A percentile compares a stretch with the other conserved stretches of the same genome.
Conservation (phyloP, 2,329 filamentous ascomycete genomes). For the Escovopsis sp. region DNA sequence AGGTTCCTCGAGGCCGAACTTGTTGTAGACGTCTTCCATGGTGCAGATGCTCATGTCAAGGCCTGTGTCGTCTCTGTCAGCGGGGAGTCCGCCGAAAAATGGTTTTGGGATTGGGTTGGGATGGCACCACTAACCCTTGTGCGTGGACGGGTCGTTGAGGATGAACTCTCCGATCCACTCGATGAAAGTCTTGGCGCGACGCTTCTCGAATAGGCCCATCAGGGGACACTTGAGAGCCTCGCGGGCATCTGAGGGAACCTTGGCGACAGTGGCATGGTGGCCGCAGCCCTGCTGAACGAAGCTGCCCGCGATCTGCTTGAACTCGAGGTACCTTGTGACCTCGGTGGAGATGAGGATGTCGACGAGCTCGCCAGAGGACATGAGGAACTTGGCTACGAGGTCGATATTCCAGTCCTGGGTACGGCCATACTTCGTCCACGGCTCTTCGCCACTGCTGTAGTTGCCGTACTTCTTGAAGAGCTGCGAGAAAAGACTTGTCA, state of each 20-base stretch:
- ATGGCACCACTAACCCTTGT: conserved; percentile 54
- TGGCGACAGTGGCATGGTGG: conserved; percentile 81
- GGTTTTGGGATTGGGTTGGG: too few species aligned
- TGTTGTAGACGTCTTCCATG: conserved; percentile 98
- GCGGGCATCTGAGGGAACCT: conserved; percentile 83
- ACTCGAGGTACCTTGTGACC: conserved; percentile 75
- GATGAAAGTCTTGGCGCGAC: conserved; percentile 88
- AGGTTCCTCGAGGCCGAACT: conserved; percentile 77
- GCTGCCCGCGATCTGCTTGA: conserved; percentile 89
- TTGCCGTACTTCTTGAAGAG: conserved; percentile 96
- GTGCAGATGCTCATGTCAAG: conserved; percentile 64
- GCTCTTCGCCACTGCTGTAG: conserved; percentile 62
- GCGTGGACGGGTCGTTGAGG: conserved; percentile 62
- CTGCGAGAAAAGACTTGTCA: conserved; percentile 25
- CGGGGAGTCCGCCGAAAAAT: background rate
- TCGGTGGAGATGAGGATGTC: conserved; percentile 97
- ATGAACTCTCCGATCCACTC: conserved; percentile 90
- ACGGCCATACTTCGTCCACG: conserved; percentile 96
- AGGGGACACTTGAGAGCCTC: conserved; percentile 86
- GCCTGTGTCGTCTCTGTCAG: conserved; percentile 32
- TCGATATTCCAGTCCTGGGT: conserved; percentile 99
- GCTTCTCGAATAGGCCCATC: conserved; percentile 97
- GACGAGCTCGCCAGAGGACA: conserved; percentile 95
- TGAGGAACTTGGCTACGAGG: conserved; percentile 92
- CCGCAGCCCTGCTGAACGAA: conserved; percentile 81